These are phyloP conservation scores for Aspergillus oerlinghausenensis DNA, from an alignment of 2,329 filamentous ascomycete genomes.

Conservation along the genomic window DNA sequence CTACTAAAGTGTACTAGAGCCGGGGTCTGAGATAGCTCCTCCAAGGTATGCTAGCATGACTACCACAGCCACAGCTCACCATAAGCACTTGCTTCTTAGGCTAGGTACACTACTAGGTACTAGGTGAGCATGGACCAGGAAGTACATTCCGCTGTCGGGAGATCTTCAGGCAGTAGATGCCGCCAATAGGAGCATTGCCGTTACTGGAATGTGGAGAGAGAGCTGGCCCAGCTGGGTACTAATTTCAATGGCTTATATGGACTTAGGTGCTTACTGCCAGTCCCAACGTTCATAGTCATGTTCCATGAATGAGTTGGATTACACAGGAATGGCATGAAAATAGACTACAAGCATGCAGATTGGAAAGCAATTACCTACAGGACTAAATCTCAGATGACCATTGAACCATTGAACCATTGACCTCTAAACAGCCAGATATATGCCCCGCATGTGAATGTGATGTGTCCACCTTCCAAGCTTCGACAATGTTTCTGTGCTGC, in stretches of 20 bases:
- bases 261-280: background rate
- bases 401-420: too few relatives aligned
- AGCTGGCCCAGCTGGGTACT: too few relatives aligned
- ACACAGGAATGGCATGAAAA: too few relatives aligned
- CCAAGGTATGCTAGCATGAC: background rate
- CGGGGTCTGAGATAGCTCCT: background rate
- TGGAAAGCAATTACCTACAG: too few relatives aligned
- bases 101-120: too few relatives aligned
- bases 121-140: background rate
- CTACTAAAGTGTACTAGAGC: too few relatives aligned
- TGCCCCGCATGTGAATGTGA: background rate
- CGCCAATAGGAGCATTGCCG: constrained; percentile 15
- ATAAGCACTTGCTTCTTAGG: background rate
- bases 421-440: too few relatives aligned
- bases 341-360: too few relatives aligned
- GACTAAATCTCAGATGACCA: too few relatives aligned
- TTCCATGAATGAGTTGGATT: too few relatives aligned
- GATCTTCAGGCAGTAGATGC: background rate
- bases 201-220: constrained; percentile 9
- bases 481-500: background rate
- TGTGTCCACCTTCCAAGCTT: background rate
- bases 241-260: background rate
- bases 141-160: background rate
- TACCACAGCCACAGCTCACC: background rate
- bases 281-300: too few relatives aligned